Percentiles rank a stretch among this genome's conserved stretches.
phyloP scores from a whole-genome alignment of 1,284 basidiomycete species.

The Apiotrichum brassicae region DNA sequence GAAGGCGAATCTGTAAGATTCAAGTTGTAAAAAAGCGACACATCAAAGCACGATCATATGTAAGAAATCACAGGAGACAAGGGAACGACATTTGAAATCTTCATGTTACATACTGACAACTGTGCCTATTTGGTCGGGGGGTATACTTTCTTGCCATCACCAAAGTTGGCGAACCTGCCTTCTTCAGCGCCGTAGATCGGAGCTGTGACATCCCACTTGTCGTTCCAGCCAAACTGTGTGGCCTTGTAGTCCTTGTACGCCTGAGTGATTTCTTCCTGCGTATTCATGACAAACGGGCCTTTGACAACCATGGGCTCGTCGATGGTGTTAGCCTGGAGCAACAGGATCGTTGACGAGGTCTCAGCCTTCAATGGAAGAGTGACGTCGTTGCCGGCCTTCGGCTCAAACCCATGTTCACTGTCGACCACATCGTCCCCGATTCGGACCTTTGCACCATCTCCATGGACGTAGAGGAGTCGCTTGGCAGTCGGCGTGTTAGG shows the following conservation, averaged over 20 bases:
- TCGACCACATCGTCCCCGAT: not conserved
- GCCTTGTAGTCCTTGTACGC: conserved; percentile 14
- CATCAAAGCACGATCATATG: too few relatives aligned
- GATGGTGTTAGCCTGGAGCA: conserved; percentile 13
- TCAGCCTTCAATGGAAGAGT: not conserved
- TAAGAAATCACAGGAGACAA: too few relatives aligned
- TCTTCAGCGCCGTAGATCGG: not conserved
- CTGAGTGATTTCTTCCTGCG: conserved; percentile 10
- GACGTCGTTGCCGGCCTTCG: not conserved
- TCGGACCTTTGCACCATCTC: conserved; percentile 1
- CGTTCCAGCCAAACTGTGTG: conserved; percentile 12
- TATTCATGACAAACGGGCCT: conserved; percentile 18
- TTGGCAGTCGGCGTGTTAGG: not conserved
- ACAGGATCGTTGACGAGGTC: conserved; percentile 4
- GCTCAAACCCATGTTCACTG: conserved; percentile 5
- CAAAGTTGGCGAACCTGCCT: conserved; percentile 2
- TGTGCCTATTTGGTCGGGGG: not conserved
- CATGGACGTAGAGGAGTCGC: conserved; percentile 16
- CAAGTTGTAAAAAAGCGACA: too few relatives aligned
- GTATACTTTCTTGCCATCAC: conserved; percentile 4
- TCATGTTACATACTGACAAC: not conserved
- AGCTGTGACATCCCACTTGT: not conserved
- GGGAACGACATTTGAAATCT: too few relatives aligned
- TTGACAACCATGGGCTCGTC: conserved; percentile 12
- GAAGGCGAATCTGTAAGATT: too few relatives aligned